Conservation (phyloP, 495 filamentous ascomycete genomes). For the Viridothelium virens region DNA sequence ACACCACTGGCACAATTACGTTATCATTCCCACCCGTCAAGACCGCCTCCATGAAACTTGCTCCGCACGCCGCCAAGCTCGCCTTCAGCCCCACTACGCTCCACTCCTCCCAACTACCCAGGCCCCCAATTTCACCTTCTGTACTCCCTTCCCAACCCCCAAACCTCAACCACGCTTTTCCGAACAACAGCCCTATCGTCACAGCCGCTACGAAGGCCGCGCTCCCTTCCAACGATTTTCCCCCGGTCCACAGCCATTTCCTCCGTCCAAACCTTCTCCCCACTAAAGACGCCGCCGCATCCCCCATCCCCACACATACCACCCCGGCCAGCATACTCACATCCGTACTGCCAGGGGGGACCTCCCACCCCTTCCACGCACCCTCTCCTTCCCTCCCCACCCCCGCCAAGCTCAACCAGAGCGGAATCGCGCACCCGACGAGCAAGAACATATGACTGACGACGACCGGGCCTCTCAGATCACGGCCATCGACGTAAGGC, state of each 20-base stretch:
- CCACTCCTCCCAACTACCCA: constrained; percentile 30
- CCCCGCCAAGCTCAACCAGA: constrained; percentile 78
- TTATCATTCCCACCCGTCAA: constrained; percentile 98
- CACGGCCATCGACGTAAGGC: constrained; percentile 89
- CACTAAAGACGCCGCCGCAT: constrained; percentile 87
- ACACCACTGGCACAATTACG: constrained; percentile 88
- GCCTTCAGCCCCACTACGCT: constrained; percentile 44
- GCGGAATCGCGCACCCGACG: constrained; percentile 88
- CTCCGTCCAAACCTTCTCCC: constrained; percentile 76
- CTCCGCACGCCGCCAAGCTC: constrained; percentile 61
- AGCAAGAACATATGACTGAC: constrained; percentile 93
- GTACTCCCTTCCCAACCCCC: constrained; percentile 69
- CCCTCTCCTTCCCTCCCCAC: constrained; percentile 46
- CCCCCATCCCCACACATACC: constrained; percentile 89
- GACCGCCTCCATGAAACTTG: constrained; percentile 89
- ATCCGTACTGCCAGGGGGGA: constrained; percentile 48
- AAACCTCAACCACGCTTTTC: constrained; percentile 63
- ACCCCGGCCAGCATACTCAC: constrained; percentile 84
- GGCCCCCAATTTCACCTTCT: constrained; percentile 18
- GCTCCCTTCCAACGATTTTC: constrained; percentile 90
- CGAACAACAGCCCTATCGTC: constrained; percentile 59
- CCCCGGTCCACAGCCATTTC: constrained; percentile 96
- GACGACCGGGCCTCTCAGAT: constrained; percentile 87
- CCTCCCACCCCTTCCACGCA: constrained; percentile 64
- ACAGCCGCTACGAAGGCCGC: constrained; percentile 78